A percentile compares a stretch with the other conserved stretches of the same genome.
These are phyloP conservation scores for Sarcodon aspratus DNA, from an alignment of 768 basidiomycete genomes.

Conservation along the genomic window DNA sequence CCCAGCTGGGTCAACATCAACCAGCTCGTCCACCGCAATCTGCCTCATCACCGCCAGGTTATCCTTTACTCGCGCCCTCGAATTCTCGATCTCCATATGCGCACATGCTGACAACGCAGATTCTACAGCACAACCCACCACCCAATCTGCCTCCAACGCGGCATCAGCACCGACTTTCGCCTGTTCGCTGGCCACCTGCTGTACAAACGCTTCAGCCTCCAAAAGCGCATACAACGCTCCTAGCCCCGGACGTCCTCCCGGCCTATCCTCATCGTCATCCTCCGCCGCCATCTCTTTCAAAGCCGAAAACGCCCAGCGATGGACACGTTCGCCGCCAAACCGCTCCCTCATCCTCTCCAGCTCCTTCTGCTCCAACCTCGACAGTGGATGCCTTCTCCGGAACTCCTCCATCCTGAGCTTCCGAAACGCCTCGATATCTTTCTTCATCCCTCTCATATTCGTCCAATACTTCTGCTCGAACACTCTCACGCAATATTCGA, in stretches of 20 bases:
- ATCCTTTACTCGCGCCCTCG: not conserved
- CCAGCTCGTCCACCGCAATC: not conserved
- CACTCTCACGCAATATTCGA: not conserved
- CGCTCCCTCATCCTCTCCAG: not conserved
- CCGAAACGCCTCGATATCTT: not conserved
- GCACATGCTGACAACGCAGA: not conserved
- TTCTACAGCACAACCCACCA: not conserved
- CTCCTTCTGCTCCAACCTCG: not conserved
- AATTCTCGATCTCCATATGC: not conserved
- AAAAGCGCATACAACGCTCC: not conserved
- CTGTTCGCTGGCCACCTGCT: not conserved
- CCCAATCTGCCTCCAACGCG: not conserved
- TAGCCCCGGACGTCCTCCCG: not conserved
- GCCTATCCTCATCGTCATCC: not conserved
- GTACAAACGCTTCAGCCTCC: not conserved
- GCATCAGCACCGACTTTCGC: not conserved
- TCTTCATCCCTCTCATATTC: not conserved
- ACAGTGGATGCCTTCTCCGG: not conserved
- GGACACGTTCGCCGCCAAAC: not conserved
- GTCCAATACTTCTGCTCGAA: not conserved
- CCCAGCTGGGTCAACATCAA: not conserved
- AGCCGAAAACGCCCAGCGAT: not conserved
- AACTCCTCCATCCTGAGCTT: not conserved
- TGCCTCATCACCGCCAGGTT: not conserved
- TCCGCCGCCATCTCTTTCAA: not conserved